Percentiles rank a stretch among this genome's conserved stretches.
Conservation (phyloP, 2,329 filamentous ascomycete species). For the Paraconiothyrium sp. region DNA sequence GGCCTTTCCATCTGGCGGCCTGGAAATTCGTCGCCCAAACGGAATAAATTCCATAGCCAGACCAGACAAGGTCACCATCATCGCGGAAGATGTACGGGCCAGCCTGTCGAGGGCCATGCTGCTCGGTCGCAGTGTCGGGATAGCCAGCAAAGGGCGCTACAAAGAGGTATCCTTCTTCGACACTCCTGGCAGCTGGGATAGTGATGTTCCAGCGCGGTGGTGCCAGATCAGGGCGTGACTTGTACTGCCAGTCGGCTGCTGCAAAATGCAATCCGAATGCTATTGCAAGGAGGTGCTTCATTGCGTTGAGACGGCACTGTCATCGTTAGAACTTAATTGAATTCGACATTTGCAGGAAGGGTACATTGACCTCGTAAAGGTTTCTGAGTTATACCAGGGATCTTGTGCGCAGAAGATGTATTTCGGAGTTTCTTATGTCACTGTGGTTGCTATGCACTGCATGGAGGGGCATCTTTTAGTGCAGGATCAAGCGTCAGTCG, state of each 20-base stretch:
- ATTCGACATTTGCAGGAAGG: slow-evolving; percentile 25
- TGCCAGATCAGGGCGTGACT: slow-evolving; percentile 56
- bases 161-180: slow-evolving; percentile 58
- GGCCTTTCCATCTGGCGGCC: slow-evolving; percentile 59
- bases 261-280: slow-evolving; percentile 24
- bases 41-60: slow-evolving; percentile 62
- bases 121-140: slow-evolving; percentile 33
- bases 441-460: not conserved
- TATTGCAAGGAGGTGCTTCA: slow-evolving; percentile 24
- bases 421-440: not conserved
- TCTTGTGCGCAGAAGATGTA: not conserved
- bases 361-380: slow-evolving; percentile 34
- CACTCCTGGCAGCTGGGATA: slow-evolving; percentile 52
- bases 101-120: slow-evolving; percentile 61
- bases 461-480: slow-evolving; percentile 16
- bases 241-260: slow-evolving; percentile 62
- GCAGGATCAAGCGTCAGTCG: slow-evolving; percentile 18
- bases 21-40: slow-evolving; percentile 66
- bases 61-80: slow-evolving; percentile 66
- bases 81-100: slow-evolving; percentile 66
- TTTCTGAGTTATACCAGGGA: slow-evolving; percentile 22
- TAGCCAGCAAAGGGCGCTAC: slow-evolving; percentile 49
- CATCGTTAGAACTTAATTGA: slow-evolving; percentile 21
- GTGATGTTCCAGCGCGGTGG: slow-evolving; percentile 58
- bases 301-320: slow-evolving; percentile 19